Conservation (phyloP, 106 monocot genomes). For the Dioscorea alata region DNA sequence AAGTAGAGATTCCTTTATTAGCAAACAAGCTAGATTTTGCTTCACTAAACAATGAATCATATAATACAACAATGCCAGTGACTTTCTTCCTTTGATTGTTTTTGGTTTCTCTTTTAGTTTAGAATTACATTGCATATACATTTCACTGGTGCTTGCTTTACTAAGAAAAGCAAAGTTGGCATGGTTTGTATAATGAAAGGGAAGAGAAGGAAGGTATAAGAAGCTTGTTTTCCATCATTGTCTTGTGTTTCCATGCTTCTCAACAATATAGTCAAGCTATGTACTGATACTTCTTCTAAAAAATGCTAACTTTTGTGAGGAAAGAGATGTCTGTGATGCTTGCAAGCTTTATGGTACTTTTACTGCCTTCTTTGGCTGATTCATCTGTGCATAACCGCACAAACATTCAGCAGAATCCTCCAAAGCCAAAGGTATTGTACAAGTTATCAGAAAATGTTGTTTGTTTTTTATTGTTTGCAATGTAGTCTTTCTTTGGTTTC, state of each 20-base stretch:
- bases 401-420: background rate
- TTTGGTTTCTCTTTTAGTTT: background rate
- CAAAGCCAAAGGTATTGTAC: too few relatives aligned
- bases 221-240: too few relatives aligned
- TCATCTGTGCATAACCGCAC: background rate
- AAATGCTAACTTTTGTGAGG: background rate
- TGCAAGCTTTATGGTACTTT: background rate
- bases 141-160: background rate
- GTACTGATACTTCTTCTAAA: too few relatives aligned
- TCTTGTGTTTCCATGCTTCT: too few relatives aligned
- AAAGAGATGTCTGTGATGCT: background rate
- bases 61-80: background rate
- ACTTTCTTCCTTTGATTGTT: background rate
- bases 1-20: conserved; percentile 22
- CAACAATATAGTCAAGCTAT: too few relatives aligned
- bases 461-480: too few relatives aligned
- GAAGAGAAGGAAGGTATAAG: background rate
- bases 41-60: background rate
- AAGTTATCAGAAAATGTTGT: too few relatives aligned
- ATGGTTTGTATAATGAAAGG: background rate
- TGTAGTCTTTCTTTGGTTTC: too few relatives aligned
- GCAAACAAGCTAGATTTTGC: conserved; percentile 16
- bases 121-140: background rate
- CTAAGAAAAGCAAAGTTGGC: too few relatives aligned
- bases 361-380: background rate